These are phyloP conservation scores for Limonium bicolor DNA, from an alignment of 148 eudicot species.

Conservation along the genomic window DNA sequence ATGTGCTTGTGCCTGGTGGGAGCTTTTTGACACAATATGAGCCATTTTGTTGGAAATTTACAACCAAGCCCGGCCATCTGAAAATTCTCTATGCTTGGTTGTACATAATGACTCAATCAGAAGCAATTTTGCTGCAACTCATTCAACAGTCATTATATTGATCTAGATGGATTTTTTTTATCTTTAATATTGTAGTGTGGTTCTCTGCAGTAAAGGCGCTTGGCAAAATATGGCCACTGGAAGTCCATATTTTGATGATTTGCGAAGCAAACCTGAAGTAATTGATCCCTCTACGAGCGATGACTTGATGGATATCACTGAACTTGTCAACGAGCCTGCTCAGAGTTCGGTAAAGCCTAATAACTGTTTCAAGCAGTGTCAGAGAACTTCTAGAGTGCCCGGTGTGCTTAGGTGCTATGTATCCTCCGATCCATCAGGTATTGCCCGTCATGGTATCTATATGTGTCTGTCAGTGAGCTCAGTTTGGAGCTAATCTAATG, in stretches of 20 bases:
- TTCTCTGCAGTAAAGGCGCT: background rate
- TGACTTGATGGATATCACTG: constrained; percentile 45
- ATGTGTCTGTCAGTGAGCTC: background rate
- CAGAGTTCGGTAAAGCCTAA: constrained; percentile 46
- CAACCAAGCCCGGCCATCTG: no score
- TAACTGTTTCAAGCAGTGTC: constrained; percentile 60
- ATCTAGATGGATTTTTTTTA: no score
- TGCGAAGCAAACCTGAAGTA: constrained; percentile 60
- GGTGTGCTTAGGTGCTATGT: constrained; percentile 95
- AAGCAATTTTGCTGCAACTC: no score
- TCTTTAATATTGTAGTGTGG: background rate
- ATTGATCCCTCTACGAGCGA: constrained; percentile 61
- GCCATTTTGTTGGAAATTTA: no score
- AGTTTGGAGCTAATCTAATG: background rate
- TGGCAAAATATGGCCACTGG: constrained; percentile 42
- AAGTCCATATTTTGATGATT: constrained; percentile 58
- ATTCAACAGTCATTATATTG: no score
- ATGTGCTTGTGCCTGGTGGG: no score
- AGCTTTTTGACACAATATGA: no score
- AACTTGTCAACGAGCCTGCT: constrained; percentile 47
- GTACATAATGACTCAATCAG: no score
- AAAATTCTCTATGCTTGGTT: no score
- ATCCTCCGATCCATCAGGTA: constrained; percentile 95
- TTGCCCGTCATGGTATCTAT: constrained; percentile 4
- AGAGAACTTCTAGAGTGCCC: constrained; percentile 85